Conservation (phyloP, 176 grass and related monocot species). For the Cymbopogon citratus region DNA sequence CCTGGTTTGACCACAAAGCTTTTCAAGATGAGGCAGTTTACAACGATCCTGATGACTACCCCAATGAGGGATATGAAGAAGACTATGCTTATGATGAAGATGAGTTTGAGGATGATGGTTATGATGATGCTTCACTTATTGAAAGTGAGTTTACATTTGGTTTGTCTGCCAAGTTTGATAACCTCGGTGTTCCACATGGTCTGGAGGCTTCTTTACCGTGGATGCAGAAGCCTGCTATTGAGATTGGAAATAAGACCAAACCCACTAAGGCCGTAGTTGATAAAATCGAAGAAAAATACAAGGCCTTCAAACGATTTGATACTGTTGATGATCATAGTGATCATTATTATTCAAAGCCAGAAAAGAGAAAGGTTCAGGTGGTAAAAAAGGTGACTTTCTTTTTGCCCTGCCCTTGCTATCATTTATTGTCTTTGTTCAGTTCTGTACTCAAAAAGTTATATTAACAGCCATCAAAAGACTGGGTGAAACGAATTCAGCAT, state of each 20-base stretch:
- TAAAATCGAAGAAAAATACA: constrained; percentile 65
- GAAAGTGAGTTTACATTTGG: constrained; percentile 53
- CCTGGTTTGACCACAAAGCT: constrained; percentile 5
- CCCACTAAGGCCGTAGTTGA: constrained; percentile 34
- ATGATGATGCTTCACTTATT: constrained; percentile 30
- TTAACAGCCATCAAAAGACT: constrained; percentile 72
- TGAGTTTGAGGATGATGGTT: constrained; percentile 47
- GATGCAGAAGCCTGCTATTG: constrained; percentile 39
- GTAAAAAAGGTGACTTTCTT: constrained; percentile 42
- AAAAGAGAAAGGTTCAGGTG: constrained; percentile 31
- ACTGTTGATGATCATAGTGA: constrained; percentile 59
- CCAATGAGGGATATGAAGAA: constrained; percentile 44
- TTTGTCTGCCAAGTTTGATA: constrained; percentile 65
- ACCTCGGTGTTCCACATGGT: constrained; percentile 47
- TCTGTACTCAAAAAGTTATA: not conserved
- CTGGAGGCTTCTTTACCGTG: constrained; percentile 44
- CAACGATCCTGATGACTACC: constrained; percentile 38
- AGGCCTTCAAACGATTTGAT: constrained; percentile 73
- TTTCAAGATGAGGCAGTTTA: constrained; percentile 13
- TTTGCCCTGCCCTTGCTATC: not conserved
- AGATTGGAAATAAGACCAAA: constrained; percentile 30
- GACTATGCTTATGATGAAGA: constrained; percentile 67
- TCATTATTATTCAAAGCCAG: constrained; percentile 54
- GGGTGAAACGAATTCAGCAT: constrained; percentile 66
- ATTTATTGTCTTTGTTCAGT: not conserved